Evolutionary conservation across 2,329 filamentous ascomycete species (phyloP).

Genomic region (Rutstroemia sp.): DNA sequence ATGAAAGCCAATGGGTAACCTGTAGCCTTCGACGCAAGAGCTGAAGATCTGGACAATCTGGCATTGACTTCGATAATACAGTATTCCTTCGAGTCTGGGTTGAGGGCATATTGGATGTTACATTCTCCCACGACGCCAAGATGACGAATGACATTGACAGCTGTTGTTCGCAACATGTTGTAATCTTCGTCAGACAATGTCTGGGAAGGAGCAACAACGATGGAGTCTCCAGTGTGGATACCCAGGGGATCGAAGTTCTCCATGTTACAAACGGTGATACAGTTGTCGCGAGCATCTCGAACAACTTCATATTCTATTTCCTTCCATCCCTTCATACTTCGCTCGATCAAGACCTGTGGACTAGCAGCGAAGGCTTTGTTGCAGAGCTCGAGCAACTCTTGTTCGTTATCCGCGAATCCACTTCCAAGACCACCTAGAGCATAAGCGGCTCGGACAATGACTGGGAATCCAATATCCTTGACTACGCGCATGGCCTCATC

Average conservation of each 20-base stretch:
- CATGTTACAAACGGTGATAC: constrained; percentile 98
- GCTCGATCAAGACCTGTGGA: constrained; percentile 95
- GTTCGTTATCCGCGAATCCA: constrained; percentile 87
- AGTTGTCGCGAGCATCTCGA: constrained; percentile 95
- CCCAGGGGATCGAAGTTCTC: constrained; percentile 98
- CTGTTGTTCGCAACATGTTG: constrained; percentile 95
- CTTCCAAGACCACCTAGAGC: constrained; percentile 93
- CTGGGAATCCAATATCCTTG: constrained; percentile 83
- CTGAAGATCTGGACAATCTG: constrained; percentile 93
- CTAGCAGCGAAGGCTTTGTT: constrained; percentile 88
- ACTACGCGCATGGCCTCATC: constrained; percentile 90
- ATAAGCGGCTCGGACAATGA: constrained; percentile 96
- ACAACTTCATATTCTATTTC: constrained; percentile 99
- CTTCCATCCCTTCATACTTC: constrained; percentile 99
- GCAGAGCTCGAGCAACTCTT: constrained; percentile 89
- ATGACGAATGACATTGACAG: constrained; percentile 97
- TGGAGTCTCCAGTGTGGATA: constrained; percentile 97
- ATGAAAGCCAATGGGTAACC: constrained; percentile 97
- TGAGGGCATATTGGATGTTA: constrained; percentile 95
- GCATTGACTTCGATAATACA: constrained; percentile 98
- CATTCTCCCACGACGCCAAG: constrained; percentile 96
- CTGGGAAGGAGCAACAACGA: constrained; percentile 94
- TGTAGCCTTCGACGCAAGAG: constrained; percentile 94
- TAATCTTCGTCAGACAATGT: constrained; percentile 98
- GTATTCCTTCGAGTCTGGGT: constrained; percentile 97